A percentile compares a stretch with the other conserved stretches of the same genome.
phyloP scores from a whole-genome alignment of 441 rosid species.

The Erodium moschatum region DNA sequence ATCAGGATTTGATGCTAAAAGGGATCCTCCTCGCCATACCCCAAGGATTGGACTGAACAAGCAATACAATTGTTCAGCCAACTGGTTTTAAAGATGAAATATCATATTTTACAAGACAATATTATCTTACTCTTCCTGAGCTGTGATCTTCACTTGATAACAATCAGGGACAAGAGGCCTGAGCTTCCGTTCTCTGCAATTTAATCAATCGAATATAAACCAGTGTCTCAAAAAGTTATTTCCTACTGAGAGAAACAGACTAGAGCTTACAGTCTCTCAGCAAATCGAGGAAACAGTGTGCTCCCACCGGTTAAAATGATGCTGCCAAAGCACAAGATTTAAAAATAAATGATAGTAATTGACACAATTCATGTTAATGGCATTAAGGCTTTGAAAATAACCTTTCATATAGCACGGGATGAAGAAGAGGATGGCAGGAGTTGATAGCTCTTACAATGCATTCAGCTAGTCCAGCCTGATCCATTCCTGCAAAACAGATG shows the following conservation, averaged over 20 bases:
- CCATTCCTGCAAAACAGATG: conserved; percentile 52
- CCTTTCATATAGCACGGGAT: conserved; percentile 86
- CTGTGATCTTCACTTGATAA: conserved; percentile 64
- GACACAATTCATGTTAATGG: not conserved
- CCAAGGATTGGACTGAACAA: conserved; percentile 68
- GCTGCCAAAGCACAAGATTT: not conserved
- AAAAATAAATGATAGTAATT: too few relatives aligned
- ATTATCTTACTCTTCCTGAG: conserved; percentile 66
- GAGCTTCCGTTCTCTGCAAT: conserved; percentile 70
- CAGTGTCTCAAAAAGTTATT: conserved; percentile 2
- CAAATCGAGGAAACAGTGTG: not conserved
- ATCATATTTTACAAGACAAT: conserved; percentile 13
- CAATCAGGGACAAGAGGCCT: conserved; percentile 85
- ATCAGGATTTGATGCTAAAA: conserved; percentile 87
- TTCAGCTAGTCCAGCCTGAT: conserved; percentile 93
- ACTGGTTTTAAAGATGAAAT: too few relatives aligned
- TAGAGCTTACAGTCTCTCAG: conserved; percentile 65
- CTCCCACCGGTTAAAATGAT: too few relatives aligned
- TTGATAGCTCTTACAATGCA: conserved; percentile 86
- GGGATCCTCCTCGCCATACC: conserved; percentile 96
- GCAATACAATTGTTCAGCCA: conserved; percentile 15
- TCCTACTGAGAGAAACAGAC: conserved; percentile 6
- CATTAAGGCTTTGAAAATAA: conserved; percentile 17
- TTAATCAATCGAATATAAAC: conserved; percentile 10
- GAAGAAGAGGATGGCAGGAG: conserved; percentile 76